Percentiles rank a stretch among this genome's conserved stretches.
Conservation (phyloP, 768 basidiomycete species). For the Punctularia strigosozonata region DNA sequence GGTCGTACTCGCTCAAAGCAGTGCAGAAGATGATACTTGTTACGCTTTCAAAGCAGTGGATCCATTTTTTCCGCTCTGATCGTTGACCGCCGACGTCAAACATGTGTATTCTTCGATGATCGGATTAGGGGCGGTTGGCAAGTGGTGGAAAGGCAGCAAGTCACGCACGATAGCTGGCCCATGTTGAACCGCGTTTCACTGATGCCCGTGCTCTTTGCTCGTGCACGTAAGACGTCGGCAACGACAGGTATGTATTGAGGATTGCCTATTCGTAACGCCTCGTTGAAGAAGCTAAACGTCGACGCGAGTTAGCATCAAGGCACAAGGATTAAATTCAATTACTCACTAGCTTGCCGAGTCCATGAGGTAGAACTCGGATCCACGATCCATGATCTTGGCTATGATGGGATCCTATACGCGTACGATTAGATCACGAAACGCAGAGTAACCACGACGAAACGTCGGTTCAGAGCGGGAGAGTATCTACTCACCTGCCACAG, state of each 20-base stretch:
- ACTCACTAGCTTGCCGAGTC: conserved; percentile 86
- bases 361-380: conserved; percentile 84
- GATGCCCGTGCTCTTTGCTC: conserved; percentile 84
- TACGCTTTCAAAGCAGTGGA: conserved; percentile 48
- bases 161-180: conserved; percentile 33
- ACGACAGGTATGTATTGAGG: conserved; percentile 79
- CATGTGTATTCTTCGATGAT: conserved; percentile 37
- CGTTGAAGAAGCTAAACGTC: conserved; percentile 66
- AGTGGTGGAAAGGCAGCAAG: not conserved
- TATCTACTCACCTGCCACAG: too few relatives aligned
- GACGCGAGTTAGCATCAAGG: not conserved
- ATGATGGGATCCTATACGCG: conserved; percentile 55
- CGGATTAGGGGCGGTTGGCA: not conserved
- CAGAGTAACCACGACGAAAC: too few relatives aligned
- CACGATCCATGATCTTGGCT: conserved; percentile 38
- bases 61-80: conserved; percentile 36
- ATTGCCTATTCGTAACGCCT: conserved; percentile 73
- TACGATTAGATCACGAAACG: too few relatives aligned
- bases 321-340: not conserved
- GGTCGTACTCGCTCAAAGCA: conserved; percentile 66
- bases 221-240: conserved; percentile 78
- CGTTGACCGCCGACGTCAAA: conserved; percentile 62
- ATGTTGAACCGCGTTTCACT: conserved; percentile 76
- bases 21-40: conserved; percentile 65
- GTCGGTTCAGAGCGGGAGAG: too few relatives aligned